Evolutionary conservation across 768 basidiomycete genomes (phyloP).

Genomic region (Trametes villosa): DNA sequence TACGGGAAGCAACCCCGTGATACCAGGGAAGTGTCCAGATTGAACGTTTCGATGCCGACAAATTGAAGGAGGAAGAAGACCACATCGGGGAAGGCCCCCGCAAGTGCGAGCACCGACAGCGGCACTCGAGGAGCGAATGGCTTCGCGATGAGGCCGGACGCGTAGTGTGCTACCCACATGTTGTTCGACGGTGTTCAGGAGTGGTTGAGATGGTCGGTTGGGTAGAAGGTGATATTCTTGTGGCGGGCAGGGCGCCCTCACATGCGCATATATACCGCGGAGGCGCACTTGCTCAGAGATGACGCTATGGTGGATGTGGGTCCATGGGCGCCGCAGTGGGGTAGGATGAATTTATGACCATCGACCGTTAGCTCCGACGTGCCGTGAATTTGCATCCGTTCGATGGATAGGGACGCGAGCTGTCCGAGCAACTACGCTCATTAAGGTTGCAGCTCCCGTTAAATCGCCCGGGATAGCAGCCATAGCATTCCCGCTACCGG

Average conservation of each 20-base stretch:
- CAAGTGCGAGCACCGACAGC: conserved; percentile 32
- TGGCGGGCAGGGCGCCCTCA: no score
- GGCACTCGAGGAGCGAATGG: conserved; percentile 35
- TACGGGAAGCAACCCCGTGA: conserved; percentile 39
- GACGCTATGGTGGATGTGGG: conserved; percentile 3
- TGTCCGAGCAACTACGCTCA: no score
- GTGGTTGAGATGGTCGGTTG: neutral
- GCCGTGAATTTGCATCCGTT: no score
- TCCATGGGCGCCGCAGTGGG: no score
- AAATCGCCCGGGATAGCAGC: no score
- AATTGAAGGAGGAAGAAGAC: conserved; percentile 36
- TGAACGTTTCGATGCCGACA: conserved; percentile 34
- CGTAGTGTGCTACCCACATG: conserved; percentile 28
- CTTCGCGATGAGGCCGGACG: conserved; percentile 32
- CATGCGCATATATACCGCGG: neutral
- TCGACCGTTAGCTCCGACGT: no score
- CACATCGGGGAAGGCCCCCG: conserved; percentile 34
- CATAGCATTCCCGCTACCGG: no score
- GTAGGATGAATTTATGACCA: no score
- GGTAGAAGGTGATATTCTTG: neutral
- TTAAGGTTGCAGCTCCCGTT: no score
- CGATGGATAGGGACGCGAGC: no score
- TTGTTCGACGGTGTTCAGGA: neutral
- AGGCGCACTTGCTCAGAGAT: neutral
- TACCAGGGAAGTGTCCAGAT: conserved; percentile 26